These are phyloP conservation scores for Metschnikowia shivogae DNA, from an alignment of 805 yeast genomes.

Conservation along the genomic window DNA sequence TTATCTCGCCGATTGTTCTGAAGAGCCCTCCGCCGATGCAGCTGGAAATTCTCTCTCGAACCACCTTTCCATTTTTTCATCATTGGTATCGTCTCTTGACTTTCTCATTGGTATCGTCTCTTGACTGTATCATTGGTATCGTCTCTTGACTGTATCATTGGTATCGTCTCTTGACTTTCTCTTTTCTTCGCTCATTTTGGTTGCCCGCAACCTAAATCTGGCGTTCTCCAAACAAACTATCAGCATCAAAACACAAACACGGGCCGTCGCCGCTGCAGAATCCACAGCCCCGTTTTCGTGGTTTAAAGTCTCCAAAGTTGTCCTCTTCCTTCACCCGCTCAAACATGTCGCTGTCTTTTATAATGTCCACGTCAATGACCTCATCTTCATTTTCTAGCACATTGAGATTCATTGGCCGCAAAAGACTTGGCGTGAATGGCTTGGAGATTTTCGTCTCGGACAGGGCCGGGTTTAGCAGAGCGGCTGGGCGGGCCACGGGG, in stretches of 20 bases:
- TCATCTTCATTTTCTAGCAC: conserved; percentile 15
- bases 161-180: background rate
- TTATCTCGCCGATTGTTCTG: too few species aligned
- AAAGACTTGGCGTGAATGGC: conserved; percentile 15
- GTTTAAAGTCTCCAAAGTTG: background rate
- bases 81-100: too few species aligned
- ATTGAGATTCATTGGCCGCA: conserved; percentile 18
- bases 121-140: too few species aligned
- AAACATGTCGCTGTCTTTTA: conserved; percentile 14
- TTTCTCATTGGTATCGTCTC: too few species aligned
- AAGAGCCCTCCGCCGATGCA: too few species aligned
- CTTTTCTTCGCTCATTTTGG: background rate
- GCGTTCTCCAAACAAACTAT: conserved; percentile 17
- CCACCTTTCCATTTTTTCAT: too few species aligned
- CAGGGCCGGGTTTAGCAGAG: background rate
- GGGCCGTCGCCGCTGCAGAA: conserved; percentile 38
- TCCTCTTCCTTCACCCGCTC: conserved; percentile 4
- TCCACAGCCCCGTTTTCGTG: conserved; percentile 25
- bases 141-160: background rate
- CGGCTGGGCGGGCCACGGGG: background rate
- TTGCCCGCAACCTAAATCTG: background rate
- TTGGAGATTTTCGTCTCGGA: background rate
- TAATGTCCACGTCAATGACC: conserved; percentile 15
- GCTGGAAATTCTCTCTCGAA: too few species aligned
- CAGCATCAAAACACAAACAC: conserved; percentile 41